Percentiles rank a stretch among this genome's conserved stretches.
These are phyloP conservation scores for Aureoboletus auriporus DNA, from an alignment of 768 basidiomycete genomes.

Conservation along the genomic window DNA sequence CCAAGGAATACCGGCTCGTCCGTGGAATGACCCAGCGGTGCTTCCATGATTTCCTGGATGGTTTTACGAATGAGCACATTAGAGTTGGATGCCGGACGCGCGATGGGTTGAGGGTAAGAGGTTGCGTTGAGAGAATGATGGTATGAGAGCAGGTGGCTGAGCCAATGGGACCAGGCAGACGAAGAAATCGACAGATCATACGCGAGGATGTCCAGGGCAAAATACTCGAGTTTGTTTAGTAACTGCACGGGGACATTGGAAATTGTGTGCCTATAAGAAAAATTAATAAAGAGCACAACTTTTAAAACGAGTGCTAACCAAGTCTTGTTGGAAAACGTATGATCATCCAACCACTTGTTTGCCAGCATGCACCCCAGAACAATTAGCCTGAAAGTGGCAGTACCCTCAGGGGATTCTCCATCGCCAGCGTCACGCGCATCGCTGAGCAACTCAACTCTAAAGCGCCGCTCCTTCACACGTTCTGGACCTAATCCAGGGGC, in stretches of 20 bases:
- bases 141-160: constrained; percentile 59
- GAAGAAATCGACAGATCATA: constrained; percentile 69
- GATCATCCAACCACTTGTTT: constrained; percentile 87
- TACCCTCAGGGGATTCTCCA: constrained; percentile 47
- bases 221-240: constrained; percentile 67
- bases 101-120: constrained; percentile 67
- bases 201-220: constrained; percentile 64
- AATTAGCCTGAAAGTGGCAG: constrained; percentile 68
- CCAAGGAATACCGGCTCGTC: constrained; percentile 67
- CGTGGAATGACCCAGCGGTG: constrained; percentile 32
- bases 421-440: constrained; percentile 42
- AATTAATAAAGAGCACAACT: constrained; percentile 1
- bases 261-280: constrained; percentile 63
- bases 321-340: constrained; percentile 87
- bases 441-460: constrained; percentile 61
- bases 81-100: constrained; percentile 70
- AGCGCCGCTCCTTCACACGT: constrained; percentile 54
- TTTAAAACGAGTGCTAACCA: constrained; percentile 46
- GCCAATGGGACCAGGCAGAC: constrained; percentile 68
- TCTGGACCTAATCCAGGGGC: constrained; percentile 48
- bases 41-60: constrained; percentile 66
- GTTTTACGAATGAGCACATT: constrained; percentile 63
- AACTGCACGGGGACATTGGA: constrained; percentile 69
- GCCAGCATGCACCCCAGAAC: constrained; percentile 82
- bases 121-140: constrained; percentile 61